Percentiles rank a stretch among this genome's conserved stretches.
Evolutionary conservation across 768 basidiomycete genomes (phyloP).

Genomic region (Auricularia sp.): DNA sequence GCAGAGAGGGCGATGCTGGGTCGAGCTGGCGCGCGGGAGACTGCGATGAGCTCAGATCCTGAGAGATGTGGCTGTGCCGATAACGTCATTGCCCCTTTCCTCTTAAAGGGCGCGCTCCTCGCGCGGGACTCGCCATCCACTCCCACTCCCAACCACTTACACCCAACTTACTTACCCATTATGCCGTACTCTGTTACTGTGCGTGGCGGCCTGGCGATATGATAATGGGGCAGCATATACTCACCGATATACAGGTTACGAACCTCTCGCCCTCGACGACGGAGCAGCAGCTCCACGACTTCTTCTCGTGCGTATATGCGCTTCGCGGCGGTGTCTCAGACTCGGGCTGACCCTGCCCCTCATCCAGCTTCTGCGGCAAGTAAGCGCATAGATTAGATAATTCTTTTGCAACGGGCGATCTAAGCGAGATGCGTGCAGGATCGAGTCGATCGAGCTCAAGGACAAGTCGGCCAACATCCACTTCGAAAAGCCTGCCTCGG

Average conservation of each 20-base stretch:
- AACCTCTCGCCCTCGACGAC: conserved; percentile 58
- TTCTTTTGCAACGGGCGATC: conserved; percentile 2
- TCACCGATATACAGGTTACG: conserved; percentile 44
- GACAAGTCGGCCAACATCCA: conserved; percentile 54
- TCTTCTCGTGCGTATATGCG: conserved; percentile 54
- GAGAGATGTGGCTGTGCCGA: not conserved
- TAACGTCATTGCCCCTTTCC: not conserved
- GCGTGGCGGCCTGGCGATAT: conserved; percentile 8
- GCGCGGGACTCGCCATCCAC: not conserved
- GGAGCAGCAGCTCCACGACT: conserved; percentile 60
- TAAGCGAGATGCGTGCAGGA: conserved; percentile 30
- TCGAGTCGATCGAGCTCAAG: conserved; percentile 52
- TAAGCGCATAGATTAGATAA: conserved; percentile 20
- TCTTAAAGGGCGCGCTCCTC: not conserved
- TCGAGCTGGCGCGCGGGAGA: not conserved
- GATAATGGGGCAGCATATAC: too few species aligned
- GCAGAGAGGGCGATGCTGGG: too few species aligned
- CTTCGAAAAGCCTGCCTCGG: conserved; percentile 78
- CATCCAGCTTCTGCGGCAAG: conserved; percentile 77
- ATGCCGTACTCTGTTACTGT: conserved; percentile 35
- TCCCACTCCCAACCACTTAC: not conserved
- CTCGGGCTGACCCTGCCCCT: not conserved
- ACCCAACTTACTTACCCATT: not conserved
- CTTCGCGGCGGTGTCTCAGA: not conserved
- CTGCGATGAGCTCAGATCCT: not conserved